phyloP scores from a whole-genome alignment of 352 stramenopile species.

The Phytophthora idaei region DNA sequence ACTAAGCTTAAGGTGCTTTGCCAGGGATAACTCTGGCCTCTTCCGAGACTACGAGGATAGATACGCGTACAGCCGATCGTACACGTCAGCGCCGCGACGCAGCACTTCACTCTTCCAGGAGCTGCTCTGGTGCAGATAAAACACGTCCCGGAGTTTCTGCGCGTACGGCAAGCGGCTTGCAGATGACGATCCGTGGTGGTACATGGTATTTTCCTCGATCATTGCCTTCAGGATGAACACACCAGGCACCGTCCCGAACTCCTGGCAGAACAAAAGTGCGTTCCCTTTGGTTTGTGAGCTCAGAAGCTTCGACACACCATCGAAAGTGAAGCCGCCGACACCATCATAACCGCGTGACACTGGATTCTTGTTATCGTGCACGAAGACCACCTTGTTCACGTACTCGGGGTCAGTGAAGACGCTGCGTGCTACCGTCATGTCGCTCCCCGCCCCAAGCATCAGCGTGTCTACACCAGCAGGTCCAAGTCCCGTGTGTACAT shows the following conservation, averaged over 20 bases:
- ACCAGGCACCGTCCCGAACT: conserved; percentile 73
- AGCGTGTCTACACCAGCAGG: conserved; percentile 64
- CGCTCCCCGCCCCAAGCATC: conserved; percentile 35
- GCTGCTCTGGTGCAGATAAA: conserved; percentile 77
- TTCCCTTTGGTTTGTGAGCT: conserved; percentile 24
- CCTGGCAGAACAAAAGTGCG: conserved; percentile 55
- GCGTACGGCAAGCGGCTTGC: conserved; percentile 58
- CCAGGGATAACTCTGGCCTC: not conserved
- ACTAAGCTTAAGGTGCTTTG: not conserved
- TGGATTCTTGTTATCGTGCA: conserved; percentile 35
- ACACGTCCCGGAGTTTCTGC: conserved; percentile 70
- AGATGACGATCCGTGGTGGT: conserved; percentile 43
- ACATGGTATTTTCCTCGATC: conserved; percentile 68
- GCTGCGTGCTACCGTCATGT: conserved; percentile 35
- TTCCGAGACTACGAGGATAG: conserved; percentile 17
- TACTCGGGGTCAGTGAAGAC: conserved; percentile 38
- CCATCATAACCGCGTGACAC: conserved; percentile 65
- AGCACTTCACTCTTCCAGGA: conserved; percentile 69
- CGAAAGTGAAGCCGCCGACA: conserved; percentile 47
- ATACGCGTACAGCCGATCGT: conserved; percentile 44
- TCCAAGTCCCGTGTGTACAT: conserved; percentile 94
- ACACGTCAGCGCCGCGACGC: conserved; percentile 53
- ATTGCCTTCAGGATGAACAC: conserved; percentile 66
- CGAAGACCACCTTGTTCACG: conserved; percentile 37
- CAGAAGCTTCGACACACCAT: conserved; percentile 46